Conservation (phyloP, 225 moss, liverwort and hornwort species). For the Neckera pumila region DNA sequence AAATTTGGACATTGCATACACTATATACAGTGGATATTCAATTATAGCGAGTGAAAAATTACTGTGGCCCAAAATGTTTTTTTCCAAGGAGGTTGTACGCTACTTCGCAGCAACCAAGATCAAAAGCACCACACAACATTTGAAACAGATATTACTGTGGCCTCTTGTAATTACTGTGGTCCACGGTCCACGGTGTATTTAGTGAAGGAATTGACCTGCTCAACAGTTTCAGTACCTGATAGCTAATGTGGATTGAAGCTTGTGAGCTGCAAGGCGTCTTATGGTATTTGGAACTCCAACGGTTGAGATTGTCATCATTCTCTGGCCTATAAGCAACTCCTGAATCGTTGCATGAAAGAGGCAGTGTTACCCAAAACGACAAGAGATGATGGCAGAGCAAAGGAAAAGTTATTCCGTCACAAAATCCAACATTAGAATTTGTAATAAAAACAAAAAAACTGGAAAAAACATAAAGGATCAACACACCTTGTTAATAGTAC, state of each 20-base stretch:
- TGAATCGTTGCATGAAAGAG: conserved; percentile 11
- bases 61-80: background rate
- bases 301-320: conserved; percentile 99
- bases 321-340: conserved; percentile 88
- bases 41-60: background rate
- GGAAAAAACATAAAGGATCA: background rate
- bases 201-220: background rate
- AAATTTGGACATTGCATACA: background rate
- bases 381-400: background rate
- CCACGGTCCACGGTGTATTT: background rate
- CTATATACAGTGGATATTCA: background rate
- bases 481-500: conserved; percentile 67
- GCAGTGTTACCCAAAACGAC: background rate
- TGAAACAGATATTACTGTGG: background rate
- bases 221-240: conserved; percentile 47
- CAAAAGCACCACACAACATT: background rate
- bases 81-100: background rate
- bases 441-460: background rate
- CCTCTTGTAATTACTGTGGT: background rate
- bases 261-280: conserved; percentile 69
- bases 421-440: background rate
- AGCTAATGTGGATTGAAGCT: conserved; percentile 89
- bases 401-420: background rate
- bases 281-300: conserved; percentile 98
- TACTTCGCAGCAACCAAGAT: background rate